Conservation (phyloP, 2,329 filamentous ascomycete genomes). For the Colletotrichum trifolii region DNA sequence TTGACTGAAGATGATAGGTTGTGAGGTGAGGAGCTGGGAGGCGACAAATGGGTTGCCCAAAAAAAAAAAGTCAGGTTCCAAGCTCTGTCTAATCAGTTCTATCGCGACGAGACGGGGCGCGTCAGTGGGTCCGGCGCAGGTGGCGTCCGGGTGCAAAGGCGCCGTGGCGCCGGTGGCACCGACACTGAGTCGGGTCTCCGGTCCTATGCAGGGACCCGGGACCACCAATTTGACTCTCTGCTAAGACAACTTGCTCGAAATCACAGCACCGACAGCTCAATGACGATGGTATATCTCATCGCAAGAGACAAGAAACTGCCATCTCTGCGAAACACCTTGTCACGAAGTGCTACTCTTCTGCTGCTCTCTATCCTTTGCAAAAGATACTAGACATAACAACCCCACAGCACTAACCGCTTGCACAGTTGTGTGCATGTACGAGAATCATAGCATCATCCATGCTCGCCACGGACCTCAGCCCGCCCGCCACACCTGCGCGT, state of each 20-base stretch:
- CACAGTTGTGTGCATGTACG: slow-evolving; percentile 14
- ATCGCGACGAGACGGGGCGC: slow-evolving; percentile 23
- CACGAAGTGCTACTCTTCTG: too few species aligned
- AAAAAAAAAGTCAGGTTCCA: neutral
- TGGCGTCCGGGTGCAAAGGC: slow-evolving; percentile 6
- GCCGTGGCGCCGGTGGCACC: slow-evolving; percentile 24
- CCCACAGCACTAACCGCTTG: neutral
- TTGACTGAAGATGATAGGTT: neutral
- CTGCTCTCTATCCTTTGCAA: too few species aligned
- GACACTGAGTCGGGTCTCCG: neutral
- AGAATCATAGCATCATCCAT: slow-evolving; percentile 28
- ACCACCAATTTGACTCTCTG: neutral
- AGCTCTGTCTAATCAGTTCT: neutral
- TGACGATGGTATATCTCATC: neutral
- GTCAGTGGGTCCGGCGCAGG: neutral
- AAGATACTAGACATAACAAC: neutral
- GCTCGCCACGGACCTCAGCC: neutral
- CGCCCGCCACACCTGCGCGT: neutral
- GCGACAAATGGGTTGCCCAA: neutral
- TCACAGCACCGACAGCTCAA: too few species aligned
- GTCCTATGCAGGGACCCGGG: neutral
- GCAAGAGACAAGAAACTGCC: neutral
- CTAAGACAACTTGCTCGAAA: neutral
- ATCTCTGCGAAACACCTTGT: too few species aligned
- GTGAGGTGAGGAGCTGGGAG: neutral